These are phyloP conservation scores for Diaporthe sp. DNA, from an alignment of 2,329 filamentous ascomycete species.

Conservation along the genomic window DNA sequence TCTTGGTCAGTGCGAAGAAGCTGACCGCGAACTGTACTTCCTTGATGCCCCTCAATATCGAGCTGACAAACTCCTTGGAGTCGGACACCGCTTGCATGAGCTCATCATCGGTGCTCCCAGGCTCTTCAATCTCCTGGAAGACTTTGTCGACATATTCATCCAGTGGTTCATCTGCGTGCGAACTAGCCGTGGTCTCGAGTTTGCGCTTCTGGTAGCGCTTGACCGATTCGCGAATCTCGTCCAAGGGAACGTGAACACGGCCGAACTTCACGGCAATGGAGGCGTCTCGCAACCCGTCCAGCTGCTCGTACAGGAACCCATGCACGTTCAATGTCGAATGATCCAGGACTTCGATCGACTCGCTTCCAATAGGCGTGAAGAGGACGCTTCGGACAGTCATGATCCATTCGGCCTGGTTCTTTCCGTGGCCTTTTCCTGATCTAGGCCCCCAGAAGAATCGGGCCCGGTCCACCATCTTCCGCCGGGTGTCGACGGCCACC, in stretches of 20 bases:
- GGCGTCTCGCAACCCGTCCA: slow-evolving; percentile 90
- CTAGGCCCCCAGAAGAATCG: slow-evolving; percentile 88
- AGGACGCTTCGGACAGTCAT: slow-evolving; percentile 87
- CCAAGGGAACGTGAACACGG: slow-evolving; percentile 89
- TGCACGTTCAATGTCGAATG: slow-evolving; percentile 91
- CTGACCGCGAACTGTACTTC: slow-evolving; percentile 97
- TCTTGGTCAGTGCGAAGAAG: slow-evolving; percentile 88
- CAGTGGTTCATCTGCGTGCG: slow-evolving; percentile 59
- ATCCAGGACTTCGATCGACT: slow-evolving; percentile 90
- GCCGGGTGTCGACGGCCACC: slow-evolving; percentile 89
- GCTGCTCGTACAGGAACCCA: slow-evolving; percentile 86
- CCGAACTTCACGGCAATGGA: slow-evolving; percentile 93
- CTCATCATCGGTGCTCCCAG: slow-evolving; percentile 75
- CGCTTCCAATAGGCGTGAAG: slow-evolving; percentile 87
- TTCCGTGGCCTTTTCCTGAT: slow-evolving; percentile 67
- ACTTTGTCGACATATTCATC: slow-evolving; percentile 79
- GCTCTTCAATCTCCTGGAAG: slow-evolving; percentile 79
- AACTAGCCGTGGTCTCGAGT: slow-evolving; percentile 51
- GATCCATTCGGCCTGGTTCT: slow-evolving; percentile 93
- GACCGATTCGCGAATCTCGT: slow-evolving; percentile 80
- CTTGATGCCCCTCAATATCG: slow-evolving; percentile 91
- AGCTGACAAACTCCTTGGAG: slow-evolving; percentile 92
- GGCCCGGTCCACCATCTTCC: slow-evolving; percentile 91
- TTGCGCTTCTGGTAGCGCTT: slow-evolving; percentile 67
- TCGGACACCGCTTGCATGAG: slow-evolving; percentile 89